These are phyloP conservation scores for Triticum aestivum DNA, from an alignment of 176 grass and related monocot genomes.

Conservation along the genomic window DNA sequence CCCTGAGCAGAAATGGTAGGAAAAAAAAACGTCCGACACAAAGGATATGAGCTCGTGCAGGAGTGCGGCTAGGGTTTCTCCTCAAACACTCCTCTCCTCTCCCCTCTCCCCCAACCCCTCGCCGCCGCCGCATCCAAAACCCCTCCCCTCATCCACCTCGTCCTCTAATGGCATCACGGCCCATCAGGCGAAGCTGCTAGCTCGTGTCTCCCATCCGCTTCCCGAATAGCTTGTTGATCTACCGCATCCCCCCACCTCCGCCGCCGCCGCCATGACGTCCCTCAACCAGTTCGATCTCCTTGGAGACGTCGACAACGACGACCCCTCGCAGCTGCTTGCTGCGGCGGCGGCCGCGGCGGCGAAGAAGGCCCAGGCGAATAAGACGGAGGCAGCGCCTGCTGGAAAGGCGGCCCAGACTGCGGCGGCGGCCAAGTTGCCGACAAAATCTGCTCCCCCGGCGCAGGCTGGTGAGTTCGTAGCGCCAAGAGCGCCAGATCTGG, in stretches of 20 bases:
- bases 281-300: slow-evolving; percentile 70
- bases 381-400: slow-evolving; percentile 26
- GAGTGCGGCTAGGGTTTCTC: slow-evolving; percentile 84
- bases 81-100: not conserved
- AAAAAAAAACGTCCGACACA: slow-evolving; percentile 21
- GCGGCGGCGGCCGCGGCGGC: slow-evolving; percentile 18
- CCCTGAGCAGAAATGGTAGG: not conserved
- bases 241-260: not conserved
- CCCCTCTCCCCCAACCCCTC: slow-evolving; percentile 19
- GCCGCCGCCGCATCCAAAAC: slow-evolving; percentile 41
- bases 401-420: slow-evolving; percentile 38
- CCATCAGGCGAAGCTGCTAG: slow-evolving; percentile 33
- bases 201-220: not conserved
- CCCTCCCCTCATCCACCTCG: not conserved
- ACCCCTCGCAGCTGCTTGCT: slow-evolving; percentile 63
- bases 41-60: slow-evolving; percentile 42
- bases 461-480: slow-evolving; percentile 55
- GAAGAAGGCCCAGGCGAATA: slow-evolving; percentile 51
- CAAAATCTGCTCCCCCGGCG: slow-evolving; percentile 63
- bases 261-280: slow-evolving; percentile 45
- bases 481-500: slow-evolving; percentile 23
- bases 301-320: slow-evolving; percentile 81
- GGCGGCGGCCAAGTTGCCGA: slow-evolving; percentile 54
- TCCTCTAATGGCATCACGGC: slow-evolving; percentile 38
- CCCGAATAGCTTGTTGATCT: not conserved